Evolutionary conservation across 164 flowering plant species (phyloP), one percentile per base, ranked within the genome.

Genomic region (Chimonanthus praecox): DNA sequence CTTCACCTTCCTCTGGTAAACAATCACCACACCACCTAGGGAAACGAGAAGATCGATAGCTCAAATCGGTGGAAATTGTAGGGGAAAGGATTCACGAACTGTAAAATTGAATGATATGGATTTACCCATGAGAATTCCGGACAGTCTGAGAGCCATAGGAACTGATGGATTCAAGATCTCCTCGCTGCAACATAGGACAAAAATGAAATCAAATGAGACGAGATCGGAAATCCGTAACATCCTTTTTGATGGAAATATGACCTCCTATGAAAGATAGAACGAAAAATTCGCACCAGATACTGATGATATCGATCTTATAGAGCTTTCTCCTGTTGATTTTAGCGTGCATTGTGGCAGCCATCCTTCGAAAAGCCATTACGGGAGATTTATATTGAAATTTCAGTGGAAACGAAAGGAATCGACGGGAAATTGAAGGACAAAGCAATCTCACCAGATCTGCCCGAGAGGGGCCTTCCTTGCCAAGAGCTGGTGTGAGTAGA

Each of bases 111-210:
- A 71, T 4, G 49, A 10, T 44, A 33, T 4, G 18, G 45, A 43
- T 54, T 63, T 80, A 94, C 99, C 99, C 97, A 96, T 94, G 72
- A 94, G 90, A 74, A 96, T 96, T 51, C 98, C 97, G 5, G 97
- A 94, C 58, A 96, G 90, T 72, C 99, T 82, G 49, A 96, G 86
- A 67, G 97, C 98, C 94, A 96, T 90, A 0, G 98, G 99, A 73
- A 96, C 94, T 4, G 92, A 73, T 1, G 98, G 99, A 75, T 90
- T 89, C 79, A 96, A 76, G 46, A 96, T 94, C 82, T 96, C 92
- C 76, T 96, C 99, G 18, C 99, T 94, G 88, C 21, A 70, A 65
- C 69, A 33, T 33, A 18, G 18, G 43, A 65, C 16, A 68, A 75
- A 47, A 64, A 11, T 5, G 64, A 69, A 45, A 51, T 33, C 11